phyloP scores from a whole-genome alignment of 148 eudicot genomes.

The Fagopyrum tataricum region DNA sequence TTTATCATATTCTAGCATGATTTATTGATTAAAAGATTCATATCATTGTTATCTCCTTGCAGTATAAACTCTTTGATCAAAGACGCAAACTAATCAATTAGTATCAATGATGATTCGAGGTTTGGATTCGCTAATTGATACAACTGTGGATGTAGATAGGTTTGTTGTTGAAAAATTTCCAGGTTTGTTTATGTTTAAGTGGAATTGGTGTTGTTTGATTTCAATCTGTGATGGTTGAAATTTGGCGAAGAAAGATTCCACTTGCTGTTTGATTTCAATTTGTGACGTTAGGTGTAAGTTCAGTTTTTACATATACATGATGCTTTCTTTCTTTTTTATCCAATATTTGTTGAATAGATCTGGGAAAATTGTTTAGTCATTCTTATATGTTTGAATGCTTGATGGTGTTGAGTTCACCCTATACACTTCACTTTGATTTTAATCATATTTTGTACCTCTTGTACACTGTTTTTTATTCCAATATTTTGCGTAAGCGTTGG shows the following conservation, averaged over 20 bases:
- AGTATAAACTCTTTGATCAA: constrained; percentile 45
- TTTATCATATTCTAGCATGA: neutral
- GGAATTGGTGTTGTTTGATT: neutral
- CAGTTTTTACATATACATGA: neutral
- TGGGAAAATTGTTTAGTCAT: neutral
- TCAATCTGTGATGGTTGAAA: neutral
- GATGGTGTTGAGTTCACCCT: too few species aligned
- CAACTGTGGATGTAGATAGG: constrained; percentile 6
- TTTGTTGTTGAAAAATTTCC: neutral
- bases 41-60: constrained; percentile 15
- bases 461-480: too few species aligned
- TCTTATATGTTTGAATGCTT: too few species aligned
- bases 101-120: constrained; percentile 22
- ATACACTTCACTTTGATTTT: too few species aligned
- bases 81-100: constrained; percentile 35
- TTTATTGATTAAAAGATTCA: neutral
- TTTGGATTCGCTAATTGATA: neutral
- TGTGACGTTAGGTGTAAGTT: neutral
- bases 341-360: neutral
- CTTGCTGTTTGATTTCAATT: neutral
- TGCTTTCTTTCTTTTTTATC: neutral
- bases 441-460: too few species aligned
- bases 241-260: neutral
- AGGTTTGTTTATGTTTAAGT: constrained; percentile 4
- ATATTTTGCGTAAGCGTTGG: too few species aligned